These are phyloP conservation scores for Apiospora saccharicola DNA, from an alignment of 2,329 filamentous ascomycete species.

Conservation along the genomic window DNA sequence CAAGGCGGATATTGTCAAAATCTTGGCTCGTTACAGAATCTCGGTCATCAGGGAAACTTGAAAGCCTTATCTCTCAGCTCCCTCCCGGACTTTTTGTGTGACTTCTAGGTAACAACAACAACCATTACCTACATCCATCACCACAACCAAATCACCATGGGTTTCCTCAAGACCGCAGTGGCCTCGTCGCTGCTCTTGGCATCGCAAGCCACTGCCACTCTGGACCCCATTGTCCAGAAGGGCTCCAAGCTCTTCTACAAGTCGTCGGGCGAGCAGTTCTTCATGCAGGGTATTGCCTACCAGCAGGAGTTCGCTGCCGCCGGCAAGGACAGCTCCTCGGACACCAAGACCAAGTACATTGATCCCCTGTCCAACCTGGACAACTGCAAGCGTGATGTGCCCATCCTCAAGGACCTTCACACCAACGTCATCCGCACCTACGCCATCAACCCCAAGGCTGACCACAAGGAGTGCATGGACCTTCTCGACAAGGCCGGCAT, in stretches of 20 bases:
- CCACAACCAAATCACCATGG: conserved; percentile 34
- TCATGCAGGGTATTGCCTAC: conserved; percentile 79
- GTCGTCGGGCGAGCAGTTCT: conserved; percentile 54
- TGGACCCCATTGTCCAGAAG: conserved; percentile 45
- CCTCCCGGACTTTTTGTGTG: background rate
- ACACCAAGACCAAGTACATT: conserved; percentile 57
- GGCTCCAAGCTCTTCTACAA: conserved; percentile 72
- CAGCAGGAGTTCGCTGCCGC: conserved; percentile 66
- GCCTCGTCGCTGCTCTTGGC: conserved; percentile 40
- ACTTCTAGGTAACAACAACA: background rate
- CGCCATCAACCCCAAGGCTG: conserved; percentile 71
- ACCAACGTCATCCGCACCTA: conserved; percentile 84
- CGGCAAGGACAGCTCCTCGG: conserved; percentile 40
- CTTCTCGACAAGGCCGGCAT: conserved; percentile 75
- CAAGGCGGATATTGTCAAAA: conserved; percentile 5
- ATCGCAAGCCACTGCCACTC: conserved; percentile 33
- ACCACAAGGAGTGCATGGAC: conserved; percentile 76
- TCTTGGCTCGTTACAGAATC: conserved; percentile 18
- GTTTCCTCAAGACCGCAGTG: conserved; percentile 39
- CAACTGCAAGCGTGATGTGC: conserved; percentile 74
- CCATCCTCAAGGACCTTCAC: conserved; percentile 68
- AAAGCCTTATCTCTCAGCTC: background rate
- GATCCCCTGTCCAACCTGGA: conserved; percentile 73
- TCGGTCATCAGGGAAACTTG: conserved; percentile 24
- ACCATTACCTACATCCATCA: background rate